Evolutionary conservation across 805 yeast species (phyloP), one percentile per base, ranked within the genome.

Genomic region (Danielozyma ontarioensis): DNA sequence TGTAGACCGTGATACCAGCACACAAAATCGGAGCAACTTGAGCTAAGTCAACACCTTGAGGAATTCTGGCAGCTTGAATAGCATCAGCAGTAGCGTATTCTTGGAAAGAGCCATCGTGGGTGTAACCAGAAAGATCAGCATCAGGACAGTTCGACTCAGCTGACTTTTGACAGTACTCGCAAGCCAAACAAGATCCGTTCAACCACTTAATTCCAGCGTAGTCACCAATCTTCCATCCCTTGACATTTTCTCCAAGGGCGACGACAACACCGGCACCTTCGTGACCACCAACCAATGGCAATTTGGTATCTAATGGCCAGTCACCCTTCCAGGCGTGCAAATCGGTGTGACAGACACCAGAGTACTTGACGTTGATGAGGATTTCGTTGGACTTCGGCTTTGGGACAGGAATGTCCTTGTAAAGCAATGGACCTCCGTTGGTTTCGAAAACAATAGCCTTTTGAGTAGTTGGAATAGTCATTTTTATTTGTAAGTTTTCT

Each of bases 321-420:
- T 87, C 95, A 53, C 95, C 95, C 58, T 83, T 77, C 89, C 93
- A 84, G 35, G 94, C 95, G 69, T 87, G 96, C 59, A 87, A 74
- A 57, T 86, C 96, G 24, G 95, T 85, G 72, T 88, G 96, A 66
- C 96, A 86, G 36, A 86, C 95, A 64, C 96, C 96, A 17, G 95
- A 78, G 72, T 80, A 86, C 66, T 78, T 78, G 62, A 87, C 79
- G 60, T 87, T 78, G 64, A 87, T 70, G 57, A 87, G 72, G 46
- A 86, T 70, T 64, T 86, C 89, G 55, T 78, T 80, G 39, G 85
- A 65, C 55, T 74, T 80, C 50, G 95, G 95, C 31, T 57, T 62
- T 51, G 95, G 94, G 36, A 85, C 90, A 34, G 89, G 83, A 42
- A 84, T 76, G 49, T 84, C 88, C 32, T 37, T 49, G 72, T 78